Evolutionary conservation across 768 basidiomycete genomes (phyloP).

Genomic region (Suillus plorans): DNA sequence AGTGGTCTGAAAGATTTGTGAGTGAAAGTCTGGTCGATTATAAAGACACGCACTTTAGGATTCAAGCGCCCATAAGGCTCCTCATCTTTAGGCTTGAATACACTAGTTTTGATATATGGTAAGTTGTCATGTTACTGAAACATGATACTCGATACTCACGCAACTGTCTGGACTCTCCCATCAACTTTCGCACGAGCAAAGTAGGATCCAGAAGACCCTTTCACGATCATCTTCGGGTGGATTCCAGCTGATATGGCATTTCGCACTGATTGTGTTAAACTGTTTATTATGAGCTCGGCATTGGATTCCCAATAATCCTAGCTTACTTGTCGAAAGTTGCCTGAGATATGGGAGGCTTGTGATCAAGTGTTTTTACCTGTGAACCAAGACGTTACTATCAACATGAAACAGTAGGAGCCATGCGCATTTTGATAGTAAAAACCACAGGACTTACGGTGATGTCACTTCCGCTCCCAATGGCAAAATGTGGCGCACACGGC

Average conservation of each 20-base stretch:
- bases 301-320: neutral
- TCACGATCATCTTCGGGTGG: constrained; percentile 88
- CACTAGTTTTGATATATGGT: constrained; percentile 38
- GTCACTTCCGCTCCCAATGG: constrained; percentile 27
- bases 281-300: constrained; percentile 26
- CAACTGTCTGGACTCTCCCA: constrained; percentile 74
- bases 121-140: neutral
- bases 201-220: constrained; percentile 89
- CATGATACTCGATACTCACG: constrained; percentile 45
- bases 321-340: constrained; percentile 70
- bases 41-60: constrained; percentile 58
- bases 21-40: neutral
- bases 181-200: constrained; percentile 86
- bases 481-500: constrained; percentile 45
- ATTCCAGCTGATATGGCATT: constrained; percentile 72
- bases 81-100: constrained; percentile 92
- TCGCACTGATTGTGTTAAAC: constrained; percentile 63
- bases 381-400: constrained; percentile 10
- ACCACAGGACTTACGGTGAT: constrained; percentile 17
- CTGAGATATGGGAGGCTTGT: constrained; percentile 73
- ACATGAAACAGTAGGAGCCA: neutral
- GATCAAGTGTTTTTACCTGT: constrained; percentile 80
- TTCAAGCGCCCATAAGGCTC: constrained; percentile 88
- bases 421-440: neutral
- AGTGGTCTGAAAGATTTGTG: constrained; percentile 54